Evolutionary conservation across 345 rosid species (phyloP), one percentile per base, ranked within the genome.

Genomic region (Syzygium oleosum): DNA sequence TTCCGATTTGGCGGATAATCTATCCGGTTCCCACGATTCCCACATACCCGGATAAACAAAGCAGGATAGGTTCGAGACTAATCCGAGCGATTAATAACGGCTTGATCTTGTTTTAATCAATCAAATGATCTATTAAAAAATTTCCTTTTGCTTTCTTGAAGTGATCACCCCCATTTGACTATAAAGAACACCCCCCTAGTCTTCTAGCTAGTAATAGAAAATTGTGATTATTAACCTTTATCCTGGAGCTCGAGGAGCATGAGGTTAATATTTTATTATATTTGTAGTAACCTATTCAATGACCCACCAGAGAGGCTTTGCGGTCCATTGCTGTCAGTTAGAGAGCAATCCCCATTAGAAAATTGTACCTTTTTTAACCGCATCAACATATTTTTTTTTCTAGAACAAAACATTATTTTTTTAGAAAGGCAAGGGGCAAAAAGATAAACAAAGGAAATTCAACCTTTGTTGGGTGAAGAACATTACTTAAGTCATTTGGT

Each of bases 191-290:
- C 23, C 23, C 79, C 25, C 83, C 22, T 3, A 19, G 80, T 73
- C 80, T 73, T 73, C 80, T 9, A 5, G 8, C 80, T 38, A 25
- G 83, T 4, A 19, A 73, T 73, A 73, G 27, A 73, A 73, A 73
- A 73, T 38, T 17, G 27, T 19, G 83, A 38, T 73, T 73, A 73
- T 38, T 73, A 73, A 73, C 14, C 27, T 73, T 38, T 34, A 38
- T 78, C 68, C 52, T 85, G 88, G 41, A 58, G 59, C 87, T 87
- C 84, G 86, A 77, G 87, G 68, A 59, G 46, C 88, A 73, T 53
- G 84, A 52, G 84, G 34, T 21, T 38, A 73, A 19, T 73, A 38
- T 19, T 73, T 73, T 34, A 38, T 73, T 73, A 34, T 68, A 38
- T 73, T 38, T 14, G 22, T 5, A 21, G 38, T 73, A 22, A 43